Evolutionary conservation across 2,329 filamentous ascomycete genomes (phyloP), one percentile per base, ranked within the genome.

Genomic region (Cytospora leucostoma): DNA sequence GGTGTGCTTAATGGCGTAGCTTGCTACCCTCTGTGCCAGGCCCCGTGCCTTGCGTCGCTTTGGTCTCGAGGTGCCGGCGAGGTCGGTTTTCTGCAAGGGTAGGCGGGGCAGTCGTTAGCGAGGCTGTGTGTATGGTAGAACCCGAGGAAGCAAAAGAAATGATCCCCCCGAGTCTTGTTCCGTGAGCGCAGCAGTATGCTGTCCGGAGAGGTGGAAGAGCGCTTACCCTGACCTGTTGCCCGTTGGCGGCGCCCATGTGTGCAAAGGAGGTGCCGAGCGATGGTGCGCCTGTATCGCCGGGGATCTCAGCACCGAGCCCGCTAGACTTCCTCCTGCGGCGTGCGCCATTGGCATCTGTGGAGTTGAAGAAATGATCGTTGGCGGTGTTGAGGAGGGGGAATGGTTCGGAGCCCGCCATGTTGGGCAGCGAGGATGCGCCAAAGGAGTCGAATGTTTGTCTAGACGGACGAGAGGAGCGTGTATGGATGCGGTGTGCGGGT

Each of bases 31-130:
- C 69, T 82, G 82, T 44, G 83, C 72, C 63, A 82, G 68, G 55
- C 83, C 80, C 47, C 82, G 81, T 51, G 82, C 81, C 72, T 84
- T 84, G 59, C 83, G 82, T 65, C 82, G 81, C 71, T 84, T 84
- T 40, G 80, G 79, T 73, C 81, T 84, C 56, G 69, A 65, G 57
- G 67, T 64, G 37, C 71, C 68, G 35, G 69, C 69, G 12, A 70
- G 59, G 47, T 73, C 66, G 58, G 62, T 47, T 35, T 67, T 64
- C 66, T 68, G 59, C 34, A 7, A 27, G 27, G 27, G 32, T 32
- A 49, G 54, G 38, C 34, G 15, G 27, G 27, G 37, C 40, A 38
- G 40, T 15, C 19, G 62, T 70, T 59, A 72, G 70, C 65, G 33
- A 33, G 58, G 1, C 44, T 12, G 44, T 7, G 3, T 21, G n/a